Base-by-base conservation (phyloP, 805 yeast species). In the Scheffersomyces lignosus region DNA sequence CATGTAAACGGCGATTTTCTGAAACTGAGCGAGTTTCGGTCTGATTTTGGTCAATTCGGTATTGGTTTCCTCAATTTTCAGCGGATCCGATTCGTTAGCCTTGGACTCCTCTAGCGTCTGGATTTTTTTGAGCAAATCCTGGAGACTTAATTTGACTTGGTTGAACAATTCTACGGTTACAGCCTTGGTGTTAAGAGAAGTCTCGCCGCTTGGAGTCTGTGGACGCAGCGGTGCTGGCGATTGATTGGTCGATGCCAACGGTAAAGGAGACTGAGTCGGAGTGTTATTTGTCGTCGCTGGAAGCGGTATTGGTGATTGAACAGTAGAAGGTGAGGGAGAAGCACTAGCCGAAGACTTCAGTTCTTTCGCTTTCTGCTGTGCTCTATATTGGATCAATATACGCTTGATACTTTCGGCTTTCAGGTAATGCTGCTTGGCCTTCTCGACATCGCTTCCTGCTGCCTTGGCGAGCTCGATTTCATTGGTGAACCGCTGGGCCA, bases 321-420 rank as follows among this genome's bases (percentile, higher is more conserved):
- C 9, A 14, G 16, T 10, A 16, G 4, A 4, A 31, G 30, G 15
- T 29, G 29, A 4, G 17, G 30, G 30, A 3, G 36, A 33, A 3
- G 31, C 29, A 8, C 26, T 18, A 8, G 29, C 5, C 10, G 31
- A 20, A 15, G 27, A 4, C 12, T 24, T 16, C 20, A 25, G n/a
- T 17, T 37, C 41, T 15, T 25, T 27, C 13, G 49, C 49, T 14
- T 46, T 43, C 29, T 54, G 58, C 33, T 55, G 61, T 29, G 49
- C 52, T 23, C 52, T 50, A 40, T 53, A 56, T 34, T 45, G 48
- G 29, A 56, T 39, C 30, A 56, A 46, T 23, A 56, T 49, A 37
- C 48, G 55, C 36, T 56, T 56, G 40, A 56, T 56, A 30, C 45
- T 51, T 31, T 56, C 59, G 7, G 60, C 61, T 18, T 49, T 47